A percentile compares a stretch with the other conserved stretches of the same genome.
Evolutionary conservation across 2,329 filamentous ascomycete species (phyloP).

Genomic region (Huntiella omanensis): DNA sequence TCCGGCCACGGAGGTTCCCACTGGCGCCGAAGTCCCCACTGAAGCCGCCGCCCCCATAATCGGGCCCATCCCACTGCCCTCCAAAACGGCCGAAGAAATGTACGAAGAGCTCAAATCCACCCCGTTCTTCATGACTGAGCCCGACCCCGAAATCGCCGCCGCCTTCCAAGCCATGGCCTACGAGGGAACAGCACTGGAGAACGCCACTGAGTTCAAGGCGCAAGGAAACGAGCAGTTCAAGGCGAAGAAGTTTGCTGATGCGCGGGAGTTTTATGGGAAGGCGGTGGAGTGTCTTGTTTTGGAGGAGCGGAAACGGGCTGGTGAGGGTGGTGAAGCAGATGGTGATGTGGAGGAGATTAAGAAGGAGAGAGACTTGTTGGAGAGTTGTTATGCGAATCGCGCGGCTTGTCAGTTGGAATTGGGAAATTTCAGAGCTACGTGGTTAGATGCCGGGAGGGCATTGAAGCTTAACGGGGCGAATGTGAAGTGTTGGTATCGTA

Average conservation of each 20-base stretch:
- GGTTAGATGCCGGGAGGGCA: slow-evolving; percentile 63
- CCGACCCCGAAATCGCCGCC: slow-evolving; percentile 68
- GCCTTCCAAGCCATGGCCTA: slow-evolving; percentile 81
- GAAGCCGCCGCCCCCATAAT: slow-evolving; percentile 31
- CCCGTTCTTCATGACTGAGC: slow-evolving; percentile 91
- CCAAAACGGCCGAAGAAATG: slow-evolving; percentile 36
- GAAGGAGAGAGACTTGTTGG: slow-evolving; percentile 46
- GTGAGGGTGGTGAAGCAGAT: slow-evolving; percentile 27
- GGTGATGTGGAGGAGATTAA: slow-evolving; percentile 34
- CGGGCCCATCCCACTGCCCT: slow-evolving; percentile 13
- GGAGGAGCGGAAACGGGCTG: slow-evolving; percentile 10
- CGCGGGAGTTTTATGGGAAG: slow-evolving; percentile 80
- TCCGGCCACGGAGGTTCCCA: slow-evolving; percentile 12
- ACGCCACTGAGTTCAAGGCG: slow-evolving; percentile 69
- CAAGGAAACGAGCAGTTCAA: slow-evolving; percentile 81
- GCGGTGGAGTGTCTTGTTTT: slow-evolving; percentile 52
- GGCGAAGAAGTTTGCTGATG: slow-evolving; percentile 56
- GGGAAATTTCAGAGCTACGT: slow-evolving; percentile 74
- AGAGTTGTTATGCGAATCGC: slow-evolving; percentile 68
- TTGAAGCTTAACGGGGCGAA: slow-evolving; percentile 64
- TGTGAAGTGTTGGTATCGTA: slow-evolving; percentile 82
- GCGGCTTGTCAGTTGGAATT: slow-evolving; percentile 79
- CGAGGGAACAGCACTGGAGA: slow-evolving; percentile 74
- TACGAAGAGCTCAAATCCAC: slow-evolving; percentile 38
- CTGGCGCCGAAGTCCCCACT: slow-evolving; percentile 18